Evolutionary conservation across 2,329 filamentous ascomycete genomes (phyloP).

Genomic region (Pseudocercospora musae): DNA sequence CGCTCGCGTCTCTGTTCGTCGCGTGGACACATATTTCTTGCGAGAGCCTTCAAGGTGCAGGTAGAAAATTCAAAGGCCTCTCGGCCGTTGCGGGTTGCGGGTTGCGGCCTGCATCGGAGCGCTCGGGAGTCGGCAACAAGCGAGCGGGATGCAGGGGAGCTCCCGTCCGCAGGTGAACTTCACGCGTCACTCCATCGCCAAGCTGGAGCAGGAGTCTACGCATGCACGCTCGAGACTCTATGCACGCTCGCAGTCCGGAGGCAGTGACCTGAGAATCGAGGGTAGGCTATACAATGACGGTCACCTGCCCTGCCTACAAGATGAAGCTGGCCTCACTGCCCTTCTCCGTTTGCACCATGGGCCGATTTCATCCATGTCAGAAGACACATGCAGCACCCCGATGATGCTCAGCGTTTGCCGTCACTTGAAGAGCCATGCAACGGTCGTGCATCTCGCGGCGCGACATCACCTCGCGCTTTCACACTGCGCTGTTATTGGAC

Average conservation of each 20-base stretch:
- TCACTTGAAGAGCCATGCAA: too few relatives aligned
- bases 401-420: background rate
- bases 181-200: background rate
- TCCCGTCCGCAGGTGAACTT: too few relatives aligned
- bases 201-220: background rate
- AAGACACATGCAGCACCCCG: background rate
- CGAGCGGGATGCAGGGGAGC: background rate
- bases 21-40: background rate
- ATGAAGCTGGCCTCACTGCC: background rate
- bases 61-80: background rate
- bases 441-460: background rate
- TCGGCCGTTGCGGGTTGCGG: background rate
- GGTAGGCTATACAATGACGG: background rate
- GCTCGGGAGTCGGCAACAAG: background rate
- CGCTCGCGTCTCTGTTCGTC: background rate
- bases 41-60: background rate
- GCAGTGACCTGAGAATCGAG: background rate
- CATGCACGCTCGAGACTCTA: background rate
- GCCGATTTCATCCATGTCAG: background rate
- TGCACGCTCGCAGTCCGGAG: background rate
- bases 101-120: background rate
- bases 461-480: background rate
- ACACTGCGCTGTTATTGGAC: too few relatives aligned
- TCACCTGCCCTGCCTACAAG: background rate
- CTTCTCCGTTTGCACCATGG: background rate